These are phyloP conservation scores for Rhododendron griersonianum DNA, from an alignment of 148 eudicot species.

Conservation along the genomic window DNA sequence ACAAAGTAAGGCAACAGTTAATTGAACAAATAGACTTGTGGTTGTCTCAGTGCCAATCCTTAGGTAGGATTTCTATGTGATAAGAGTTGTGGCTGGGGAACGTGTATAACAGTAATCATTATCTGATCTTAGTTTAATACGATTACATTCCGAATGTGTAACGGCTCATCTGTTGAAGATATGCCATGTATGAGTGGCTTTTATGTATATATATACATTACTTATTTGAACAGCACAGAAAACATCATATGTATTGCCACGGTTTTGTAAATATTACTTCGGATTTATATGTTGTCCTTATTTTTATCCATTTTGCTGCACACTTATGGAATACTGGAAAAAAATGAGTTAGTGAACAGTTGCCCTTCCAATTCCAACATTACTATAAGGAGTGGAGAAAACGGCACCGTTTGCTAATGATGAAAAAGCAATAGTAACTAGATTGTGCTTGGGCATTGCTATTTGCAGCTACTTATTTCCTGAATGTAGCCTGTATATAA, in stretches of 20 bases:
- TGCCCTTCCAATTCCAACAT: background rate
- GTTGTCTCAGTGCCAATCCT: constrained; percentile 77
- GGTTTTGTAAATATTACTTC: background rate
- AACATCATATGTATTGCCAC: background rate
- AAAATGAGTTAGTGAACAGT: background rate
- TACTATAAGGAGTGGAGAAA: background rate
- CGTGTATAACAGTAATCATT: background rate
- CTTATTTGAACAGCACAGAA: background rate
- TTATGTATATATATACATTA: background rate
- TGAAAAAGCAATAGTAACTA: background rate
- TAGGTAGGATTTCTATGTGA: constrained; percentile 45
- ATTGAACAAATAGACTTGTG: constrained; percentile 77
- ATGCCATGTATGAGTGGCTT: background rate
- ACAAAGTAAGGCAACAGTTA: constrained; percentile 78
- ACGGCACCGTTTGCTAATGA: background rate
- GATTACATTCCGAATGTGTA: constrained; percentile 2
- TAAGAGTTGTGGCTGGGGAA: background rate
- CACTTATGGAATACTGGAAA: background rate
- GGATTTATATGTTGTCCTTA: background rate
- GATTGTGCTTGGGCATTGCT: background rate
- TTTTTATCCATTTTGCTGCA: background rate
- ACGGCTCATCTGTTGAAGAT: constrained; percentile 2
- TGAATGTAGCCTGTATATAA: too few species aligned
- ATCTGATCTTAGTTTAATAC: background rate
- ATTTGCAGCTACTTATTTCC: too few species aligned